Conservation (phyloP, 2,329 filamentous ascomycete species). For the Cryoendolithus antarcticus region DNA sequence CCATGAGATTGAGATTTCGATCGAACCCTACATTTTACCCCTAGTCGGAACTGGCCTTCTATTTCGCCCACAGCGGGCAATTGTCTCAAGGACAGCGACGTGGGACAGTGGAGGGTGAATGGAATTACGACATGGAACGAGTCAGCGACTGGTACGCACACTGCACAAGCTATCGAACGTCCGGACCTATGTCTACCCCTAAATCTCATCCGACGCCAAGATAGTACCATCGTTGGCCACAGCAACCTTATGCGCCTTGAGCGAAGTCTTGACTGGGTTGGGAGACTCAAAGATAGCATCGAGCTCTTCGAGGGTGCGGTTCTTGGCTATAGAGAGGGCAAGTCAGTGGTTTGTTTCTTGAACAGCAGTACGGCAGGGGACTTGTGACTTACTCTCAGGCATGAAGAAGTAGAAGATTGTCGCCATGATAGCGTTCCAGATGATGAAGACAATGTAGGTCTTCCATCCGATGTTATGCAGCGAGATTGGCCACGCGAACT, state of each 20-base stretch:
- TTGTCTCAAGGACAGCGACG: too few relatives aligned
- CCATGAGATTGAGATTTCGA: too few relatives aligned
- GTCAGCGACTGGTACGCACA: too few relatives aligned
- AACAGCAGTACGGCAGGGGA: conserved; percentile 26
- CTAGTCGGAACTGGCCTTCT: too few relatives aligned
- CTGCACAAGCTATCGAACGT: too few relatives aligned
- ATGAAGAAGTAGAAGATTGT: conserved; percentile 24
- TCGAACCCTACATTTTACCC: too few relatives aligned
- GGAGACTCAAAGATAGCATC: conserved; percentile 29
- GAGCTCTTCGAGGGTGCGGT: conserved; percentile 34
- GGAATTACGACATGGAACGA: too few relatives aligned
- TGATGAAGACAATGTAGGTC: conserved; percentile 19
- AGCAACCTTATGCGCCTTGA: conserved; percentile 15
- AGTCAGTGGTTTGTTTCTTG: conserved; percentile 12
- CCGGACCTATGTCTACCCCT: not conserved
- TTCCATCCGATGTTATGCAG: conserved; percentile 16
- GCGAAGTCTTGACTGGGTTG: conserved; percentile 27
- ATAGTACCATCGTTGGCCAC: conserved; percentile 13
- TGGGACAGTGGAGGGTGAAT: too few relatives aligned
- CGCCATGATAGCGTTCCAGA: conserved; percentile 23
- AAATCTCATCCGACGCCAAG: conserved; percentile 13
- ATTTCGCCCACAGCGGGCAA: too few relatives aligned
- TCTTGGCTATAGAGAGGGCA: conserved; percentile 16
- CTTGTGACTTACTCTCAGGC: conserved; percentile 27
- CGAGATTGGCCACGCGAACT: conserved; percentile 20